These are phyloP conservation scores for Petunia hybrid DNA, from an alignment of 305 asterid species.

Conservation along the genomic window DNA sequence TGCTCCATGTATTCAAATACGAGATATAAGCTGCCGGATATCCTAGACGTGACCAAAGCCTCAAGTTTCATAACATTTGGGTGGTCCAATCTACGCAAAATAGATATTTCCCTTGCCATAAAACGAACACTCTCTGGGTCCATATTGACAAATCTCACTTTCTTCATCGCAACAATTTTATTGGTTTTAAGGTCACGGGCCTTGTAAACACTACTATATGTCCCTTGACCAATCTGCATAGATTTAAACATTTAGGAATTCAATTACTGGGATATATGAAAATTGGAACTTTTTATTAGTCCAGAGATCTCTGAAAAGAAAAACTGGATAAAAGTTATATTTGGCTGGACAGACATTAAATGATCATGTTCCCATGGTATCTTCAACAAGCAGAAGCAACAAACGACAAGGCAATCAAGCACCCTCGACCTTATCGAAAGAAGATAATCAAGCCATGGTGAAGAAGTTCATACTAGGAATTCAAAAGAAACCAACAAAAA, in stretches of 20 bases:
- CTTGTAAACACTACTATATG: conserved; percentile 86
- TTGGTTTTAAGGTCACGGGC: conserved; percentile 73
- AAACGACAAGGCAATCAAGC: not conserved
- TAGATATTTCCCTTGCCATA: conserved; percentile 89
- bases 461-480: conserved; percentile 11
- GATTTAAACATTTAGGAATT: not conserved
- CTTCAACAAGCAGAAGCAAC: not conserved
- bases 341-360: conserved; percentile 2
- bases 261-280: not conserved
- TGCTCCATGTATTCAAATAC: conserved; percentile 97
- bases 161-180: conserved; percentile 86
- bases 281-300: not conserved
- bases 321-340: not conserved
- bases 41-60: conserved; percentile 75
- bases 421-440: not conserved
- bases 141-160: conserved; percentile 84
- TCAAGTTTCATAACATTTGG: conserved; percentile 93
- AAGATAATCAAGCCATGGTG: not conserved
- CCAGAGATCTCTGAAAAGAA: not conserved
- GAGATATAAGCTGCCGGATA: conserved; percentile 81
- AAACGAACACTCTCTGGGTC: conserved; percentile 91
- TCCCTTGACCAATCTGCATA: conserved; percentile 93
- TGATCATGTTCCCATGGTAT: not conserved
- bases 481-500: conserved; percentile 7
- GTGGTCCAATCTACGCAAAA: conserved; percentile 84